Conservation (phyloP, 73 alveolate species). For the Diophrys appendiculata region DNA sequence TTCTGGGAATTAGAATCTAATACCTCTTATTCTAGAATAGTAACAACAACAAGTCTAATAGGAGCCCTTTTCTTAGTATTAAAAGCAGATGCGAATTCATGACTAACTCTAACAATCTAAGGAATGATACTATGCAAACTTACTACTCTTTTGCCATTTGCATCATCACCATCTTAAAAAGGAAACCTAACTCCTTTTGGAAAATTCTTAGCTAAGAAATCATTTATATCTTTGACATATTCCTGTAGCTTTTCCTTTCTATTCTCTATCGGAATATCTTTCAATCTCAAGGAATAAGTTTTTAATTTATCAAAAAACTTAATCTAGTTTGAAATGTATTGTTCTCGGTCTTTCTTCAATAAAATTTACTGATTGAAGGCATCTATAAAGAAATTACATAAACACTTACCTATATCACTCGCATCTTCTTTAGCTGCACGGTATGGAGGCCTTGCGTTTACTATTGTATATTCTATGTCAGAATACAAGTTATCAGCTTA, state of each 20-base stretch:
- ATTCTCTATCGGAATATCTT: slow-evolving; percentile 49
- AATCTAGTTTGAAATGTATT: slow-evolving; percentile 58
- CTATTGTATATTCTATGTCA: slow-evolving; percentile 28
- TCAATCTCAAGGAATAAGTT: slow-evolving; percentile 46
- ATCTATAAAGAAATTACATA: no score
- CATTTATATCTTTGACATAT: slow-evolving; percentile 48
- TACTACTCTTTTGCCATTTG: no score
- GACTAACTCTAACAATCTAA: slow-evolving; percentile 18
- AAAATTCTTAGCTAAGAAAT: slow-evolving; percentile 51
- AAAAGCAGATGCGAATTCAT: slow-evolving; percentile 49
- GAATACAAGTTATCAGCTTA: slow-evolving; percentile 38
- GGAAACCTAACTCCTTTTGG: slow-evolving; percentile 73
- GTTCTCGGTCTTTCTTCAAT: slow-evolving; percentile 40
- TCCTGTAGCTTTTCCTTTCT: slow-evolving; percentile 42
- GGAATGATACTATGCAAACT: no score
- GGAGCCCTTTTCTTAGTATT: slow-evolving; percentile 66
- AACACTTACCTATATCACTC: no score
- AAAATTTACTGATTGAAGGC: no score
- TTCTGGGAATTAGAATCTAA: not conserved
- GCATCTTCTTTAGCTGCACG: no score
- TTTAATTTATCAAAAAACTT: slow-evolving; percentile 63
- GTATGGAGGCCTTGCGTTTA: no score
- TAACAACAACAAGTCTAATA: slow-evolving; percentile 36
- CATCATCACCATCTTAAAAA: slow-evolving; percentile 57
- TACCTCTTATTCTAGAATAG: not conserved